phyloP scores from a whole-genome alignment of 2,329 filamentous ascomycete species.

The Fusarium acutatum region DNA sequence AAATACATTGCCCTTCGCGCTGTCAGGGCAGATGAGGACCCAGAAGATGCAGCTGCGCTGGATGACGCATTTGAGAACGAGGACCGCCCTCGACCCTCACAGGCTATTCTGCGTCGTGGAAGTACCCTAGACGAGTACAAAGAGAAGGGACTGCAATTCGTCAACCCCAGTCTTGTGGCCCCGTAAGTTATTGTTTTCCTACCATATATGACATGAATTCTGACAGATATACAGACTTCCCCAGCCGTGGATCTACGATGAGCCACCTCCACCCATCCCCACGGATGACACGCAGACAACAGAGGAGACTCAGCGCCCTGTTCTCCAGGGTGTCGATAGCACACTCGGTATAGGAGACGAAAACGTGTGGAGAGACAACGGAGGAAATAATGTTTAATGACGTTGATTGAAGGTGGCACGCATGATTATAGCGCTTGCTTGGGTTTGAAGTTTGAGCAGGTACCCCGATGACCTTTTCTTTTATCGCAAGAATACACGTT shows the following conservation, averaged over 20 bases:
- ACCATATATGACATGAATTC: slow-evolving; percentile 5
- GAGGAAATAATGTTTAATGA: slow-evolving; percentile 35
- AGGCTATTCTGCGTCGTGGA: slow-evolving; percentile 58
- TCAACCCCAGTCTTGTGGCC: slow-evolving; percentile 77
- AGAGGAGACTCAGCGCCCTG: slow-evolving; percentile 36
- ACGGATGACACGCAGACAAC: slow-evolving; percentile 42
- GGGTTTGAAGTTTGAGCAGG: slow-evolving; percentile 4
- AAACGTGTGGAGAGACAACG: slow-evolving; percentile 50
- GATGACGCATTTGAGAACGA: slow-evolving; percentile 51
- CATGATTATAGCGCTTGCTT: slow-evolving; percentile 19
- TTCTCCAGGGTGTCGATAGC: slow-evolving; percentile 48
- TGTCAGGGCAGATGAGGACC: slow-evolving; percentile 68
- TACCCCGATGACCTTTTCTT: background rate
- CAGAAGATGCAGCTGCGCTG: slow-evolving; percentile 46
- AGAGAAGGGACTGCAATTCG: slow-evolving; percentile 74
- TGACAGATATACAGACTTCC: slow-evolving; percentile 60
- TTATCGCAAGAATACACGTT: background rate
- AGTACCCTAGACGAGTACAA: slow-evolving; percentile 77
- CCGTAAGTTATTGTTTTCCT: slow-evolving; percentile 61
- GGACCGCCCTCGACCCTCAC: slow-evolving; percentile 50
- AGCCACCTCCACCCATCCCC: slow-evolving; percentile 55
- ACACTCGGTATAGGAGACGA: slow-evolving; percentile 52
- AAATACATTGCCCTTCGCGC: slow-evolving; percentile 91
- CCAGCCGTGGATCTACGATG: slow-evolving; percentile 73
- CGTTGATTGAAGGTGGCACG: background rate